Evolutionary conservation across 495 filamentous ascomycete genomes (phyloP).

Genomic region (Neurospora sp.): DNA sequence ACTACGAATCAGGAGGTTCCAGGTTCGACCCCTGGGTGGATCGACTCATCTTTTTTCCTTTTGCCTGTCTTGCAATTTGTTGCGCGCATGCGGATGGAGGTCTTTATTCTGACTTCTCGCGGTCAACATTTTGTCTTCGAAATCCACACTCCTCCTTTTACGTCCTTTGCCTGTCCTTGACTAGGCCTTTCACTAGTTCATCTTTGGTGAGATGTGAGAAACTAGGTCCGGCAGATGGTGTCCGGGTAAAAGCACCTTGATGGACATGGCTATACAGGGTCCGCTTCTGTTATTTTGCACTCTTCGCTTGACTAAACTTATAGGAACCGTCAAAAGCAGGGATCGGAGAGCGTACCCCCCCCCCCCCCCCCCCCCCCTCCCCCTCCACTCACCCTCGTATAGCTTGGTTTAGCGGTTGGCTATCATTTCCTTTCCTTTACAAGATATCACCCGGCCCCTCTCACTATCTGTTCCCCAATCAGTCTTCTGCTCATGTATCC

Average conservation of each 20-base stretch:
- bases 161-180: background rate
- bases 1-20: background rate
- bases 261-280: background rate
- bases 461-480: background rate
- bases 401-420: background rate
- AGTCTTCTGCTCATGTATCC: background rate
- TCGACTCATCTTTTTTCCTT: background rate
- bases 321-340: background rate
- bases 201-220: background rate
- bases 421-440: background rate
- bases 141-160: background rate
- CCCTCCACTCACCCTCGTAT: too few relatives aligned
- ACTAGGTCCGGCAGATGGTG: background rate
- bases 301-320: background rate
- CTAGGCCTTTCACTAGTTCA: background rate
- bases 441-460: background rate
- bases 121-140: background rate
- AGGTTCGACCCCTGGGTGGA: background rate
- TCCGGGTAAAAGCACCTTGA: background rate
- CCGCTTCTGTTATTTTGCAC: background rate
- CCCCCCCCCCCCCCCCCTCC: too few relatives aligned
- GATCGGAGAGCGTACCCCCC: background rate
- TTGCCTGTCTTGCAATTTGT: background rate
- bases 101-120: background rate
- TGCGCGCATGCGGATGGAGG: background rate